Evolutionary conservation across 805 yeast species (phyloP), one percentile per base, ranked within the genome.

Genomic region (Candida hispaniensis): DNA sequence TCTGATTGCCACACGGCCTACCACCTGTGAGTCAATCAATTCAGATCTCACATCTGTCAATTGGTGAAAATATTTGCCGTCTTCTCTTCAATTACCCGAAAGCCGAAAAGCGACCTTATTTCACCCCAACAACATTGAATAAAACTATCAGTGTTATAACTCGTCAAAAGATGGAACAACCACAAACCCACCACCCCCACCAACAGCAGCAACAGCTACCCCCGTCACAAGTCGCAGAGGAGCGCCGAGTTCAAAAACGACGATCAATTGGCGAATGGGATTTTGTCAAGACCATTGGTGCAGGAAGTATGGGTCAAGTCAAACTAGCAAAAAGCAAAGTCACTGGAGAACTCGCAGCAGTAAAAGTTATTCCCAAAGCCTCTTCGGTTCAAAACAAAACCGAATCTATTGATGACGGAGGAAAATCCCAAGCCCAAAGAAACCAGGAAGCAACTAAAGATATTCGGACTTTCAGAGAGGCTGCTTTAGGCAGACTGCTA

Each of bases 301-400:
- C 97, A 2, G 98, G 99, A 3, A 83, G 95, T 0, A 91, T 91
- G 98, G 99, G 99, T 41, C 93, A 88, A 56, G 99, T 91, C 32
- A 91, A 91, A 59, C 64, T 91, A 23, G 97, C 97, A 2, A 76
- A 73, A 49, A 94, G 86, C 60, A 71, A 79, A 45, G 58, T 73
- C 20, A 82, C 95, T 1, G 54, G 54, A 29, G 72, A 70, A 41
- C 86, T 81, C 47, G 67, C 82, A 9, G 88, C 95, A 0, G 86
- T 88, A 16, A 88, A 88, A 55, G 86, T 88, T 38, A 91, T 88
- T 22, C 93, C 94, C 15, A 64, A 93, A 47, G 95, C 95, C 5
- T 79, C 82, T 3, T 19, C 21, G 8, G 8, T 10, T 8, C 8
- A 8, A 8, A 78, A 79, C 49, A 85, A 77, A 48, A 68, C 66